Evolutionary conservation across 2,329 filamentous ascomycete genomes (phyloP).

Genomic region (Calonectria pteridis): DNA sequence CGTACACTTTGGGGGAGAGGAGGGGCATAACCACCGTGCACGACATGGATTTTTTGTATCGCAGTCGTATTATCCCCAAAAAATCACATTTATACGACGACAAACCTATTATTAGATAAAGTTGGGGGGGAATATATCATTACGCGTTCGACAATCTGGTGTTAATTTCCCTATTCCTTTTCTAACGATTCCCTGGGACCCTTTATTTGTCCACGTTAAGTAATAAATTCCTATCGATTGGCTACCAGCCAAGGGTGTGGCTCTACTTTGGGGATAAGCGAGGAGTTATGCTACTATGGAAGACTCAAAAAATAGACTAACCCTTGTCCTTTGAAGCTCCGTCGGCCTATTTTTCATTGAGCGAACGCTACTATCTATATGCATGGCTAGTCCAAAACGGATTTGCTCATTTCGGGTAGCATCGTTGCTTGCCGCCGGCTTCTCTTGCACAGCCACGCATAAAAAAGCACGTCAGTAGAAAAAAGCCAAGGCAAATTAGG

Average conservation of each 20-base stretch:
- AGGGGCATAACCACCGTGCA: background rate
- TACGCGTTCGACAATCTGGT: background rate
- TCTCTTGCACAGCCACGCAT: background rate
- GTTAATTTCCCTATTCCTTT: background rate
- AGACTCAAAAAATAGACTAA: background rate
- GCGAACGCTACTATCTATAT: background rate
- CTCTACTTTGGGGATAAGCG: background rate
- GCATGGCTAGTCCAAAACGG: background rate
- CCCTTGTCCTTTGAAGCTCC: background rate
- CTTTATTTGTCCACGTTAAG: background rate
- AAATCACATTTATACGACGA: background rate
- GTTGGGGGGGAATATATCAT: constrained; percentile 3
- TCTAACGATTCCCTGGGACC: background rate
- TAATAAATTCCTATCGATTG: background rate
- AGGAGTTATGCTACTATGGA: background rate
- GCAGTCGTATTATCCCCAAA: background rate
- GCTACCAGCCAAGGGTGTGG: background rate
- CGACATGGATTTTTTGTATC: background rate
- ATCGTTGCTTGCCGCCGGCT: background rate
- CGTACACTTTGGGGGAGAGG: background rate
- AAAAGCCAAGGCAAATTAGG: background rate
- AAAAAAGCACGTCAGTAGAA: background rate
- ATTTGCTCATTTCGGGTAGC: background rate
- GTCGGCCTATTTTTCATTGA: background rate
- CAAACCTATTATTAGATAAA: constrained; percentile 2